Conservation (phyloP, 2,329 filamentous ascomycete genomes). For the Lecanicillium sp. region DNA sequence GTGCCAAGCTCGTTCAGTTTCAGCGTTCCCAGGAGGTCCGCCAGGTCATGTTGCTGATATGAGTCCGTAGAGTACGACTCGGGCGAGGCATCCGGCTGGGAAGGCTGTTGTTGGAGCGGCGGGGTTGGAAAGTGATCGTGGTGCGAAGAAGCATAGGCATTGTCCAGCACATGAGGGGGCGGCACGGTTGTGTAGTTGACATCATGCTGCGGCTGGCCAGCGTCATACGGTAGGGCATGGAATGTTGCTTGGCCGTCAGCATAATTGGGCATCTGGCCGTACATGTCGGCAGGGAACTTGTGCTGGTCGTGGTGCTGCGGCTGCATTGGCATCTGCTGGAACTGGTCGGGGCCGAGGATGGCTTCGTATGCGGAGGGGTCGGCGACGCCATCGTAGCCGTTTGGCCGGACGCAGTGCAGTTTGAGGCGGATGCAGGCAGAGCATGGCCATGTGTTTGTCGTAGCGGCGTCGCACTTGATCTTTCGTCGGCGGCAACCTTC, state of each 20-base stretch:
- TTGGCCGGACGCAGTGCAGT: conserved; percentile 85
- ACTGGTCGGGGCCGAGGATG: conserved; percentile 23
- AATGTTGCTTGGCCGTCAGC: conserved; percentile 36
- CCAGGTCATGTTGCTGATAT: conserved; percentile 63
- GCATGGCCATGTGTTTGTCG: conserved; percentile 95
- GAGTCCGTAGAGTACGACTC: conserved; percentile 51
- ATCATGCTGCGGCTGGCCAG: conserved; percentile 34
- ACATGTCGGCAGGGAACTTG: conserved; percentile 34
- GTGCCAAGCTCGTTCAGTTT: conserved; percentile 83
- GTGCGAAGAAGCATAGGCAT: conserved; percentile 38
- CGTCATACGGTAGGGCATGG: conserved; percentile 39
- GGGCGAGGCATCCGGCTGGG: conserved; percentile 29
- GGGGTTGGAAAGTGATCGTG: conserved; percentile 47
- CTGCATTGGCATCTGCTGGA: conserved; percentile 45
- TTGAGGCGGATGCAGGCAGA: conserved; percentile 89
- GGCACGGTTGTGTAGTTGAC: conserved; percentile 48
- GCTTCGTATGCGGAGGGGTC: conserved; percentile 25
- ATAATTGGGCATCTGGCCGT: conserved; percentile 42
- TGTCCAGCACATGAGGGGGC: conserved; percentile 41
- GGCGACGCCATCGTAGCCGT: conserved; percentile 53
- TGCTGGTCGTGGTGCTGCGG: conserved; percentile 32
- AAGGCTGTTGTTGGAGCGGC: conserved; percentile 27
- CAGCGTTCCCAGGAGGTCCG: conserved; percentile 75
- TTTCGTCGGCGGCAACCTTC: conserved; percentile 92
- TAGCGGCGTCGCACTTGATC: conserved; percentile 96